Conservation (phyloP, 768 basidiomycete species). For the Epithele typhae region DNA sequence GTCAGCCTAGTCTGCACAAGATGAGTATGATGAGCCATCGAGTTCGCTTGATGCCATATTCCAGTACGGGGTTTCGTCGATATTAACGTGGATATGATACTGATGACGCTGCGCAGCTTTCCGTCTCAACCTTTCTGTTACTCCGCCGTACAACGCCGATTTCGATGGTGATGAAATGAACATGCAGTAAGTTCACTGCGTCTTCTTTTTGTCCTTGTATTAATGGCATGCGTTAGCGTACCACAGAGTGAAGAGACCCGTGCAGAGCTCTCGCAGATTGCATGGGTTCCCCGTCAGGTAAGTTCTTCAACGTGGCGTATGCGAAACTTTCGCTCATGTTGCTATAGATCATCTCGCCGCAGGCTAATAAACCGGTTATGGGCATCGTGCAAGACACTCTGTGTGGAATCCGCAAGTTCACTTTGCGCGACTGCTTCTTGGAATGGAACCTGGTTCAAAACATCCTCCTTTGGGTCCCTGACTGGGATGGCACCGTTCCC, state of each 20-base stretch:
- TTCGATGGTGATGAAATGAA: constrained; percentile 99
- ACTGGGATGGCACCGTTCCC: constrained; percentile 93
- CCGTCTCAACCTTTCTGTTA: constrained; percentile 96
- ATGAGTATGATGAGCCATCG: constrained; percentile 99
- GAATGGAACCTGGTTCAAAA: constrained; percentile 97
- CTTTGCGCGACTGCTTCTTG: constrained; percentile 89
- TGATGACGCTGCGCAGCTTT: constrained; percentile 70
- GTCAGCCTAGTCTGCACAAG: constrained; percentile 97
- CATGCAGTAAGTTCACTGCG: constrained; percentile 82
- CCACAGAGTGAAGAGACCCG: constrained; percentile 98
- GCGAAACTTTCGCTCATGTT: constrained; percentile 2
- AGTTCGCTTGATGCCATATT: constrained; percentile 96
- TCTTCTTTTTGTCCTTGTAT: not conserved
- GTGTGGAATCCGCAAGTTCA: constrained; percentile 96
- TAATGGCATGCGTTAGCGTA: constrained; percentile 56
- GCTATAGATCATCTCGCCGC: constrained; percentile 91
- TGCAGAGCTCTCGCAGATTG: constrained; percentile 96
- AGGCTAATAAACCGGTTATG: constrained; percentile 99
- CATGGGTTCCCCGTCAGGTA: constrained; percentile 97
- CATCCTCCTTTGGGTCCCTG: constrained; percentile 95
- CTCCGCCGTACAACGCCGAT: constrained; percentile 98
- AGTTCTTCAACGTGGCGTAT: not conserved
- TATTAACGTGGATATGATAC: not conserved
- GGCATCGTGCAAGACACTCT: constrained; percentile 99
- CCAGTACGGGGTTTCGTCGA: constrained; percentile 57